phyloP scores from a whole-genome alignment of 306 rosid species.

The Cyclanthera cordifolia region DNA sequence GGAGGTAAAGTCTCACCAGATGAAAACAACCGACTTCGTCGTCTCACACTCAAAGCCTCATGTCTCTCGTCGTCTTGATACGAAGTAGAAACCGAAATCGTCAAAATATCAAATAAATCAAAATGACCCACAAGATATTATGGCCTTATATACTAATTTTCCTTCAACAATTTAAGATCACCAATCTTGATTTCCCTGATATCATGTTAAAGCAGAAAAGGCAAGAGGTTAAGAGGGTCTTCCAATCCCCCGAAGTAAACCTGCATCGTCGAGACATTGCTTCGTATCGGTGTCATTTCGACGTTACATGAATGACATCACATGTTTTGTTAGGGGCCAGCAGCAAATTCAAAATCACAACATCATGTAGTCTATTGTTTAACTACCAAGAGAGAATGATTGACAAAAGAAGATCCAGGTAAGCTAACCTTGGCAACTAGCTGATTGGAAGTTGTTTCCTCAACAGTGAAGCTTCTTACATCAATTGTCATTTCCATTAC shows the following conservation, averaged over 20 bases:
- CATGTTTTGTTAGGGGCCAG: constrained; percentile 5
- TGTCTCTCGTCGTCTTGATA: constrained; percentile 28
- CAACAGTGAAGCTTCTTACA: constrained; percentile 13
- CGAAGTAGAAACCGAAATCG: constrained; percentile 40
- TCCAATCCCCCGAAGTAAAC: constrained; percentile 28
- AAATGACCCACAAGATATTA: constrained; percentile 27
- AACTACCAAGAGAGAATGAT: constrained; percentile 6
- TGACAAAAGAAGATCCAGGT: constrained; percentile 24
- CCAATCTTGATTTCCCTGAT: constrained; percentile 34
- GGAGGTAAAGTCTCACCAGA: constrained; percentile 8
- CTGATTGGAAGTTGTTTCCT: constrained; percentile 25
- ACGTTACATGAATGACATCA: constrained; percentile 5
- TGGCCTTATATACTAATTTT: constrained; percentile 25
- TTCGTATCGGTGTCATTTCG: constrained; percentile 10
- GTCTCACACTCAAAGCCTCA: constrained; percentile 19
- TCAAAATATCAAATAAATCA: constrained; percentile 50
- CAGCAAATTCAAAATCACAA: constrained; percentile 22
- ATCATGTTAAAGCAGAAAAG: constrained; percentile 30
- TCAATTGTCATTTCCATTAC: constrained; percentile 27
- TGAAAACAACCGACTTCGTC: constrained; percentile 3
- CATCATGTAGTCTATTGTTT: constrained; percentile 19
- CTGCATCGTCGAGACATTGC: constrained; percentile 30
- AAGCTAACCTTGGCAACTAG: constrained; percentile 33
- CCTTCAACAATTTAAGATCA: constrained; percentile 34
- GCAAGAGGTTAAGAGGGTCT: constrained; percentile 3